Conservation (phyloP, 176 grass and related monocot species). For the Coix lacrymajobi region DNA sequence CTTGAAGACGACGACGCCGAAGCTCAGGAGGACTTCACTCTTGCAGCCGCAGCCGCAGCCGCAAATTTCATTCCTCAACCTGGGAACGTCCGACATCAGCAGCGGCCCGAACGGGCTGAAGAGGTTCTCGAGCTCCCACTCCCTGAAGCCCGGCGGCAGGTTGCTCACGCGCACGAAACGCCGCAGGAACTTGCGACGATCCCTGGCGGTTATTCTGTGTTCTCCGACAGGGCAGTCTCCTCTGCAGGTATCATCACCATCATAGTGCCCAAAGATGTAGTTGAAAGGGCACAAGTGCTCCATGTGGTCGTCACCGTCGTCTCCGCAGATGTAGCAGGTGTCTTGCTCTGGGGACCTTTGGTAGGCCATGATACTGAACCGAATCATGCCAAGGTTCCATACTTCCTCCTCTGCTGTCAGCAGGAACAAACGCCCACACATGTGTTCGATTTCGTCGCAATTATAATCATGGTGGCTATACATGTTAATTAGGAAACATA, state of each 20-base stretch:
- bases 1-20: neutral
- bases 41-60: neutral
- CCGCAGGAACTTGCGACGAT: neutral
- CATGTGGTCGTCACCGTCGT: neutral
- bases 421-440: neutral
- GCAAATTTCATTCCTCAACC: neutral
- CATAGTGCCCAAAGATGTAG: slow-evolving; percentile 3
- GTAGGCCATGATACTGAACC: neutral
- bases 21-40: neutral
- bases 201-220: neutral
- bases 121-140: neutral
- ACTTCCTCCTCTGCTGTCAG: neutral
- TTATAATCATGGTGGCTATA: neutral
- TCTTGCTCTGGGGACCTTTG: neutral
- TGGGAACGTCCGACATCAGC: neutral
- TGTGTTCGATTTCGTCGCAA: neutral
- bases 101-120: neutral
- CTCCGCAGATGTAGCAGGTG: slow-evolving; percentile 5
- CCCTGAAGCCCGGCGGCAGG: slow-evolving; percentile 11
- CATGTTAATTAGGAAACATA: neutral
- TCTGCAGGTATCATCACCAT: neutral
- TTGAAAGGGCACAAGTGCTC: slow-evolving; percentile 21
- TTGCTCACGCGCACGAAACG: slow-evolving; percentile 4
- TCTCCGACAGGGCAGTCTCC: neutral
- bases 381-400: neutral